phyloP scores from a whole-genome alignment of 2,329 filamentous ascomycete species.

The Fusarium sp. region DNA sequence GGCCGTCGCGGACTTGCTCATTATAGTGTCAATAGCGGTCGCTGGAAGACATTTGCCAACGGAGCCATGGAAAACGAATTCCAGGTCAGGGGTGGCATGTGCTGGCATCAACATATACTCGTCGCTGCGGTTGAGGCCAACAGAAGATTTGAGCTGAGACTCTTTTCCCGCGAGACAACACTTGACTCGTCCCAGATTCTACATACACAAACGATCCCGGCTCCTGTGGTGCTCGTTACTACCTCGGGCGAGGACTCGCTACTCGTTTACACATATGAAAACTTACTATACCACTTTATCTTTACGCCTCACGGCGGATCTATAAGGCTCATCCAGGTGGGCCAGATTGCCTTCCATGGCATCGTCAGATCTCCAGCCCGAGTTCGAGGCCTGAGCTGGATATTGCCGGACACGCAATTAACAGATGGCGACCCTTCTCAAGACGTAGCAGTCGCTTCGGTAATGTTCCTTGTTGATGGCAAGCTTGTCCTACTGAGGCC shows the following conservation, averaged over 20 bases:
- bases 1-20: constrained; percentile 91
- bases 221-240: constrained; percentile 89
- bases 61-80: constrained; percentile 87
- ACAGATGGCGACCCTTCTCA: constrained; percentile 93
- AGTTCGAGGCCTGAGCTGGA: constrained; percentile 94
- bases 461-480: constrained; percentile 95
- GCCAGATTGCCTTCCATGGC: constrained; percentile 96
- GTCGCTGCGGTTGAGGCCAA: constrained; percentile 92
- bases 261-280: constrained; percentile 96
- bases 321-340: constrained; percentile 88
- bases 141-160: constrained; percentile 83
- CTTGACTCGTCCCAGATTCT: constrained; percentile 79
- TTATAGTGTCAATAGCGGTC: constrained; percentile 92
- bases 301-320: constrained; percentile 77
- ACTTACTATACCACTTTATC: constrained; percentile 93
- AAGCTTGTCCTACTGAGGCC: constrained; percentile 94
- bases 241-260: constrained; percentile 93
- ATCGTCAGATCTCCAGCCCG: constrained; percentile 93
- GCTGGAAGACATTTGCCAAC: constrained; percentile 95
- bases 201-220: constrained; percentile 80
- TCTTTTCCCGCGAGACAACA: constrained; percentile 88
- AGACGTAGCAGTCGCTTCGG: constrained; percentile 92
- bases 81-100: constrained; percentile 94
- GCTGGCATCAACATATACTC: constrained; percentile 96
- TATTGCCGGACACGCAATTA: constrained; percentile 89